phyloP scores from a whole-genome alignment of 108 stramenopile genomes.

The Cyclotella kingstonii region DNA sequence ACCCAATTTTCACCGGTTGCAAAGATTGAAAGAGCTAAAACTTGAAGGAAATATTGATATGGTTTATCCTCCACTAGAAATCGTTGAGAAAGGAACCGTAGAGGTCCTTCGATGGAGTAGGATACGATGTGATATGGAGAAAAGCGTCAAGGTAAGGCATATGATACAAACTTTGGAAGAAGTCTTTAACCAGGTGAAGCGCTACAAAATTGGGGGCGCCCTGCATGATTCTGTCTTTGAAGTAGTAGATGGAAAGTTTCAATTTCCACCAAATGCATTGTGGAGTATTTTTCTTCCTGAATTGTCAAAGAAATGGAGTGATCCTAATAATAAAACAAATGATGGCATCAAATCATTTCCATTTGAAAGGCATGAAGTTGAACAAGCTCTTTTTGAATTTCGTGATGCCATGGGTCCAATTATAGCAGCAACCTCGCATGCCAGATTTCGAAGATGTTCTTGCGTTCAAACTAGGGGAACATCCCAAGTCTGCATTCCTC shows the following conservation, averaged over 20 bases:
- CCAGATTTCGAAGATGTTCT: conserved; percentile 35
- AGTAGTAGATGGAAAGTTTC: conserved; percentile 23
- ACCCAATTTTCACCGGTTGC: conserved; percentile 36
- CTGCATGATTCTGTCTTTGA: conserved; percentile 31
- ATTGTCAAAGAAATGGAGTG: conserved; percentile 38
- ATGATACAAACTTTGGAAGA: conserved; percentile 39
- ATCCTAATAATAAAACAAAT: conserved; percentile 1
- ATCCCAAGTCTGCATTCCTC: conserved; percentile 24
- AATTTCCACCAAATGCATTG: conserved; percentile 43
- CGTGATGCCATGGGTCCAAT: conserved; percentile 36
- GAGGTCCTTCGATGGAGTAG: conserved; percentile 47
- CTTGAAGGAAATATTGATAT: conserved; percentile 44
- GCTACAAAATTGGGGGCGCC: conserved; percentile 26
- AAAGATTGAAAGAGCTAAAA: conserved; percentile 28
- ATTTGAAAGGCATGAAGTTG: conserved; percentile 34
- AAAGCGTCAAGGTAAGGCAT: conserved; percentile 25
- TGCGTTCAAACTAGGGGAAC: conserved; percentile 22
- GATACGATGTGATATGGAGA: conserved; percentile 15
- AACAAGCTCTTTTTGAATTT: conserved; percentile 35
- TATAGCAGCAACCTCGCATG: conserved; percentile 5
- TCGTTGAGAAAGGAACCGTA: conserved; percentile 29
- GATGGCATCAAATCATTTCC: conserved; percentile 41
- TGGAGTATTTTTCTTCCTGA: conserved; percentile 44
- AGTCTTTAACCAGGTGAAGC: conserved; percentile 26
- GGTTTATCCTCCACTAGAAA: conserved; percentile 38